Conservation (phyloP, 345 rosid species). For the Bruguiera sexangula region DNA sequence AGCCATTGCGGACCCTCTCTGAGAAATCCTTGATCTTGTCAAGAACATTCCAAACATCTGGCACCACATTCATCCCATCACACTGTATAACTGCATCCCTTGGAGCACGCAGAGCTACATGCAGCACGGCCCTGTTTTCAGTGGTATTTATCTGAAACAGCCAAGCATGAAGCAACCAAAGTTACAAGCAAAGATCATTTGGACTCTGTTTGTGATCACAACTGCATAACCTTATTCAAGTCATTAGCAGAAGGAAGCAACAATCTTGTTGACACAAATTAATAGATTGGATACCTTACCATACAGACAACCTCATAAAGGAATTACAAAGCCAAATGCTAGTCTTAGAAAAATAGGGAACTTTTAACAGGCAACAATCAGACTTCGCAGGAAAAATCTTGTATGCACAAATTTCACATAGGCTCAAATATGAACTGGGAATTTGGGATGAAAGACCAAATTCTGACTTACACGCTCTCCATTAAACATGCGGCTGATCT, state of each 20-base stretch:
- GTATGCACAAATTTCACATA: background rate
- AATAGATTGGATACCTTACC: too few species aligned
- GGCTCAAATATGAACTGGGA: background rate
- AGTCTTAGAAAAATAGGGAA: too few species aligned
- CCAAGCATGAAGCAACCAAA: constrained; percentile 7
- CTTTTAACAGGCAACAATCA: too few species aligned
- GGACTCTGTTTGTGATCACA: background rate
- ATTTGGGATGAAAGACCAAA: background rate
- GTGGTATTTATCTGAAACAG: constrained; percentile 77
- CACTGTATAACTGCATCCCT: constrained; percentile 65
- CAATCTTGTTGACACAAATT: too few species aligned
- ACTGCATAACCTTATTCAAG: background rate
- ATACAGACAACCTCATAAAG: too few species aligned
- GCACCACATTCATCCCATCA: constrained; percentile 87
- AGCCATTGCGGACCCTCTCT: constrained; percentile 78
- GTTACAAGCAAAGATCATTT: background rate
- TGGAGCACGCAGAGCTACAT: constrained; percentile 91
- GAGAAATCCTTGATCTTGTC: constrained; percentile 87
- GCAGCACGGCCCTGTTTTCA: constrained; percentile 92
- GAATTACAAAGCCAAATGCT: too few species aligned
- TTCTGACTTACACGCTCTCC: constrained; percentile 73
- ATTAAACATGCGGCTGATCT: constrained; percentile 67
- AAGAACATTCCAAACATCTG: constrained; percentile 86
- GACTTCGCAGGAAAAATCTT: background rate
- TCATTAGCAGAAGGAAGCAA: too few species aligned